Evolutionary conservation across 306 rosid species (phyloP).

Genomic region (Medicago lupulina): DNA sequence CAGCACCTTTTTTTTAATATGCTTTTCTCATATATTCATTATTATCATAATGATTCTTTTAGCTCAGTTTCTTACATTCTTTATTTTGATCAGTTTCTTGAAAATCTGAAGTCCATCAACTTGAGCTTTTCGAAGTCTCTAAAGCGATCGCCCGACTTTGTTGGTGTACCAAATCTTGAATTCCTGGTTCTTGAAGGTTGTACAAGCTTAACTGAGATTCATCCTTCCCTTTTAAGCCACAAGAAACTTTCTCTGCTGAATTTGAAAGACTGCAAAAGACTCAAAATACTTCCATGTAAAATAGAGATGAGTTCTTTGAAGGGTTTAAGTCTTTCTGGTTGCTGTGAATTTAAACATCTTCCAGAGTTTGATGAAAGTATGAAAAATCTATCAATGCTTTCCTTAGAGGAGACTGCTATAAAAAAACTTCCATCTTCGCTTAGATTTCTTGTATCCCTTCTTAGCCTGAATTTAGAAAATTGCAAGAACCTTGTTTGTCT

Average conservation of each 20-base stretch:
- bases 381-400: constrained; percentile 24
- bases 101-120: constrained; percentile 33
- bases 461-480: constrained; percentile 17
- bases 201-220: constrained; percentile 38
- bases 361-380: constrained; percentile 46
- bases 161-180: constrained; percentile 45
- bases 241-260: constrained; percentile 35
- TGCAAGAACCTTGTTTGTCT: constrained; percentile 48
- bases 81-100: constrained; percentile 31
- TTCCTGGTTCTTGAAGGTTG: constrained; percentile 46
- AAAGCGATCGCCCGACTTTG: constrained; percentile 30
- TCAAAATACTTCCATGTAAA: constrained; percentile 45
- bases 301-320: constrained; percentile 44
- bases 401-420: constrained; percentile 41
- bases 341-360: constrained; percentile 34
- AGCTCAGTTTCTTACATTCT: constrained; percentile 21
- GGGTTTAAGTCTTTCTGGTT: constrained; percentile 42
- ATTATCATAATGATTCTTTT: constrained; percentile 6
- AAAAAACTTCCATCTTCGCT: constrained; percentile 40
- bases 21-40: neutral
- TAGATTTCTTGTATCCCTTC: constrained; percentile 42
- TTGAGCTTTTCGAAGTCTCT: constrained; percentile 41
- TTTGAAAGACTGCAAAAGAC: constrained; percentile 50
- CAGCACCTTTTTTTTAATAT: neutral
- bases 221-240: constrained; percentile 38